Evolutionary conservation across 345 rosid genomes (phyloP).

Genomic region (Rhizophora mangle): DNA sequence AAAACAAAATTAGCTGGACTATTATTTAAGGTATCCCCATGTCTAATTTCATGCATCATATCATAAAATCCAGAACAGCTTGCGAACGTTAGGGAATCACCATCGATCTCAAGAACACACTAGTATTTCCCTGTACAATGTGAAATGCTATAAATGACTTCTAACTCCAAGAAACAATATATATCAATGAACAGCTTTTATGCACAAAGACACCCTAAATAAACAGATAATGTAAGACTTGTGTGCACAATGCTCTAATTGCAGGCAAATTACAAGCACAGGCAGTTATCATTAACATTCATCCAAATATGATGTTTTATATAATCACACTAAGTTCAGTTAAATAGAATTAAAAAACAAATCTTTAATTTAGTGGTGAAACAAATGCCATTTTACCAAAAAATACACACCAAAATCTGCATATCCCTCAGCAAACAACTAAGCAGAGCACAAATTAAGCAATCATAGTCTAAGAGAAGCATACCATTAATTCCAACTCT

Average conservation of each 20-base stretch:
- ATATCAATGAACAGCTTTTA: not conserved
- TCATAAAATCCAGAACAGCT: not conserved
- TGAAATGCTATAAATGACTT: not conserved
- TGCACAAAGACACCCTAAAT: not conserved
- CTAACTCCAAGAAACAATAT: not conserved
- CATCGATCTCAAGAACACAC: not conserved
- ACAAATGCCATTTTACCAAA: not conserved
- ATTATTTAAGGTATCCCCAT: not conserved
- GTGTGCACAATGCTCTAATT: too few species aligned
- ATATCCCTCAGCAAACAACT: not conserved
- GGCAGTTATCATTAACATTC: too few species aligned
- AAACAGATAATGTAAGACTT: too few species aligned
- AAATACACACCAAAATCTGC: not conserved
- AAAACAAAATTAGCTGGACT: not conserved
- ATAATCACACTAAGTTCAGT: not conserved
- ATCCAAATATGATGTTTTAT: too few species aligned
- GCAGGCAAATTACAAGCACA: too few species aligned
- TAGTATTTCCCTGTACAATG: too few species aligned
- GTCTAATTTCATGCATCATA: not conserved
- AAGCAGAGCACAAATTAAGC: not conserved
- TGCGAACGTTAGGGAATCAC: not conserved
- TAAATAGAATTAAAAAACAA: not conserved
- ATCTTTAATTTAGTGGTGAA: too few species aligned
- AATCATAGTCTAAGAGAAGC: conserved; percentile 1
- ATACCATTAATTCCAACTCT: conserved; percentile 92